These are phyloP conservation scores for Sugiyamaella chiloensis DNA, from an alignment of 805 yeast species.

Conservation along the genomic window DNA sequence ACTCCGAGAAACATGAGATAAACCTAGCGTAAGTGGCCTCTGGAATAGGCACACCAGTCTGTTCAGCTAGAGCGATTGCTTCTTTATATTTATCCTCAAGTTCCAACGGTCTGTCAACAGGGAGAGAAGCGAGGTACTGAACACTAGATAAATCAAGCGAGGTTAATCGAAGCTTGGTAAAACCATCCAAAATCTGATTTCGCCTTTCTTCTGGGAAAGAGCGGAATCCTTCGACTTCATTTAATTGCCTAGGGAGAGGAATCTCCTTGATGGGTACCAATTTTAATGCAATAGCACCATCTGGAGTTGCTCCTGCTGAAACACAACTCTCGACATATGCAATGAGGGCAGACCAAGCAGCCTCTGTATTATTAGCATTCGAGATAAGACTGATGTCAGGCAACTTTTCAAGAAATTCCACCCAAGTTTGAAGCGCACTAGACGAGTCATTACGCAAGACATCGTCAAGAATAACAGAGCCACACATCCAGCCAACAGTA, in stretches of 20 bases:
- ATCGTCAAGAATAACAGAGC: conserved; percentile 25
- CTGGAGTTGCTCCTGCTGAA: conserved; percentile 12
- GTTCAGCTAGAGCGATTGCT: conserved; percentile 17
- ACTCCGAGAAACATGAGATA: conserved; percentile 31
- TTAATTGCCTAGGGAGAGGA: conserved; percentile 24
- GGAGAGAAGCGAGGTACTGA: conserved; percentile 23
- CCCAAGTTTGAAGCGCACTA: conserved; percentile 34
- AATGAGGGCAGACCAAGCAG: conserved; percentile 33
- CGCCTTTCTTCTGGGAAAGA: conserved; percentile 7
- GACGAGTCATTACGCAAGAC: conserved; percentile 25
- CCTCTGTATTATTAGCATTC: conserved; percentile 25
- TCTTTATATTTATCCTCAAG: conserved; percentile 27
- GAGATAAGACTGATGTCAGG: conserved; percentile 21
- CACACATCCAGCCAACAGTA: conserved; percentile 25
- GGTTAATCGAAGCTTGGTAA: conserved; percentile 19
- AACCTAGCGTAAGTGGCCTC: conserved; percentile 31
- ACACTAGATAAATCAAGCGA: conserved; percentile 22
- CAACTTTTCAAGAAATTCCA: conserved; percentile 31
- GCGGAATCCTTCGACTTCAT: conserved; percentile 13
- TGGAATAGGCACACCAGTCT: conserved; percentile 17
- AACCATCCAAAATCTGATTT: conserved; percentile 19
- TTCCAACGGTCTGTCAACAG: conserved; percentile 26
- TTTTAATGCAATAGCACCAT: conserved; percentile 26
- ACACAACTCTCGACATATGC: conserved; percentile 30
- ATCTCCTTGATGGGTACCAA: conserved; percentile 29